These are phyloP conservation scores for Citrullus mucosospermus DNA, from an alignment of 306 rosid species.

Conservation along the genomic window DNA sequence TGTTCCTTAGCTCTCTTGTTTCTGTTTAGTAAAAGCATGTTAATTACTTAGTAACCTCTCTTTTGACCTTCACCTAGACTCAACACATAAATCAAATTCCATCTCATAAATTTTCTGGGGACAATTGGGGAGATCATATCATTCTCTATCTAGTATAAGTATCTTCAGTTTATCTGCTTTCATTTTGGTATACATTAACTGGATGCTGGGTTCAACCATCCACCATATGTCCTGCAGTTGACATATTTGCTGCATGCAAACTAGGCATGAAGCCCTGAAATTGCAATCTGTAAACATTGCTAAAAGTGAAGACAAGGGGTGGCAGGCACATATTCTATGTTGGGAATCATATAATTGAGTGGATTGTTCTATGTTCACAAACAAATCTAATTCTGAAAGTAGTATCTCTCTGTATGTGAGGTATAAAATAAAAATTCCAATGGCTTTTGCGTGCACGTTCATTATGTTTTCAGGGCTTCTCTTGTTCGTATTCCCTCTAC, in stretches of 20 bases:
- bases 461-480: constrained; percentile 7
- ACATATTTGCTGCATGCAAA: neutral
- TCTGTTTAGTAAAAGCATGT: neutral
- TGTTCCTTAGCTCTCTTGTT: neutral
- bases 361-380: neutral
- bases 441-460: neutral
- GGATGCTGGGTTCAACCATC: neutral
- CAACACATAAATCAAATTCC: neutral
- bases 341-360: neutral
- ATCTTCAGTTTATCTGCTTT: neutral
- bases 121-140: no score
- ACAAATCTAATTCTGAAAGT: neutral
- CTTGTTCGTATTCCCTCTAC: neutral
- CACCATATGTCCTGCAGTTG: neutral
- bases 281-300: neutral
- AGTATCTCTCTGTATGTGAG: constrained; percentile 1
- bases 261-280: neutral
- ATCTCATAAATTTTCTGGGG: neutral
- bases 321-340: neutral
- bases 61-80: neutral
- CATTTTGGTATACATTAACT: neutral
- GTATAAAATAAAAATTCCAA: neutral
- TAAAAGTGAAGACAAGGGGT: neutral
- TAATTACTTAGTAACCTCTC: neutral
- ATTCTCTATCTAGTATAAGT: neutral